phyloP scores from a whole-genome alignment of 1,139 yeast species.

The Saccharomycopsis crataegensis region DNA sequence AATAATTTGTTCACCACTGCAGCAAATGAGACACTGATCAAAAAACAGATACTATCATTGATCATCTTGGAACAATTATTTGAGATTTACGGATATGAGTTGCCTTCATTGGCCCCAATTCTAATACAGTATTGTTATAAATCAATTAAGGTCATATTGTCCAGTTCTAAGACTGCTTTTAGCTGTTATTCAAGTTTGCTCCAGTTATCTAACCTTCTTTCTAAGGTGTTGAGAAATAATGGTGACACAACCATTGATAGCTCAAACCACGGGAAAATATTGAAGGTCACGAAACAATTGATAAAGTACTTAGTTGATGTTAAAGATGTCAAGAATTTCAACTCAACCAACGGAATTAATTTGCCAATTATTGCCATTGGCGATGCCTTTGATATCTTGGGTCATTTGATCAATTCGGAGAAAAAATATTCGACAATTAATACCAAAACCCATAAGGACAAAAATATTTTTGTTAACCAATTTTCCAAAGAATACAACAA shows the following conservation, averaged over 20 bases:
- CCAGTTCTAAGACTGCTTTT: constrained; percentile 6
- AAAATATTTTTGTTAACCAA: constrained; percentile 13
- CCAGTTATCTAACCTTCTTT: constrained; percentile 6
- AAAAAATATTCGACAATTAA: constrained; percentile 10
- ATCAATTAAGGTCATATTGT: constrained; percentile 12
- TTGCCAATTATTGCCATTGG: constrained; percentile 17
- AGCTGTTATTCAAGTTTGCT: constrained; percentile 1
- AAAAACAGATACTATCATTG: not conserved
- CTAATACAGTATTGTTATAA: constrained; percentile 17
- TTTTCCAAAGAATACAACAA: constrained; percentile 14
- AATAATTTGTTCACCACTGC: constrained; percentile 3
- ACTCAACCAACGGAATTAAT: constrained; percentile 12
- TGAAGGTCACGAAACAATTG: constrained; percentile 15
- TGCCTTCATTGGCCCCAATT: constrained; percentile 19
- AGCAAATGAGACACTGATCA: not conserved
- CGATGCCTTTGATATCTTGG: constrained; percentile 14
- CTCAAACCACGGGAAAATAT: constrained; percentile 3
- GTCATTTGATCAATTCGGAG: constrained; percentile 6
- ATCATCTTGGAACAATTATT: constrained; percentile 15
- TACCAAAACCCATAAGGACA: constrained; percentile 12
- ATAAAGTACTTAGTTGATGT: constrained; percentile 13
- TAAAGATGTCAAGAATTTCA: constrained; percentile 14
- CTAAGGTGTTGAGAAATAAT: constrained; percentile 10
- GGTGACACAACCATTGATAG: constrained; percentile 12
- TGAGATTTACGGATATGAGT: constrained; percentile 16